A percentile compares a stretch with the other conserved stretches of the same genome.
These are phyloP conservation scores for Senecio squalidus DNA, from an alignment of 140 eudicot genomes.

Conservation along the genomic window DNA sequence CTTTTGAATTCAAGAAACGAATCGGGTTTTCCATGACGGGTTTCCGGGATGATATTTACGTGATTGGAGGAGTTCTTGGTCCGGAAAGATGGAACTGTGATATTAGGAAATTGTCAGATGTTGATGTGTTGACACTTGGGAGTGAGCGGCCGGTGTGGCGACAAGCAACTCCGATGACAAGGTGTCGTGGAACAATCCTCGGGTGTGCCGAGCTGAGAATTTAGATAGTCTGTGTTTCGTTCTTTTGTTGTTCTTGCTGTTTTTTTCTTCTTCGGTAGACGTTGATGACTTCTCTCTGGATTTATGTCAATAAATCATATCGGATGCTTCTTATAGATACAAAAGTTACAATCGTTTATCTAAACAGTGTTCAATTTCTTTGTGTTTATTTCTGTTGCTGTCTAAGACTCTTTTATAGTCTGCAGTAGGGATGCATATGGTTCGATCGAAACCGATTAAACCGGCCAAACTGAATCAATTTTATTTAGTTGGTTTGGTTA, in stretches of 20 bases:
- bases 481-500: too few species aligned
- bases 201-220: slow-evolving; percentile 83
- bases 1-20: slow-evolving; percentile 58
- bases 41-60: slow-evolving; percentile 59
- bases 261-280: slow-evolving; percentile 4
- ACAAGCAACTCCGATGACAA: slow-evolving; percentile 66
- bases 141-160: slow-evolving; percentile 80
- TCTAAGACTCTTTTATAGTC: too few species aligned
- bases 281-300: slow-evolving; percentile 10
- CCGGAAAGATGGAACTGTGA: slow-evolving; percentile 83
- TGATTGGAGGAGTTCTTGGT: slow-evolving; percentile 86
- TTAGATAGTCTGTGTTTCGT: slow-evolving; percentile 24
- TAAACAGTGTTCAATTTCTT: not conserved
- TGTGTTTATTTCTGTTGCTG: not conserved
- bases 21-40: slow-evolving; percentile 81
- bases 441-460: too few species aligned
- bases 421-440: too few species aligned
- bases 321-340: slow-evolving; percentile 6
- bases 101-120: slow-evolving; percentile 65
- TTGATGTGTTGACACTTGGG: slow-evolving; percentile 72
- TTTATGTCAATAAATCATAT: slow-evolving; percentile 22
- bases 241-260: slow-evolving; percentile 1
- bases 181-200: slow-evolving; percentile 75
- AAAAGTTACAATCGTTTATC: too few species aligned
- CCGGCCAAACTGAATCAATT: too few species aligned